Evolutionary conservation across 768 basidiomycete species (phyloP).

Genomic region (Mycena galopus): DNA sequence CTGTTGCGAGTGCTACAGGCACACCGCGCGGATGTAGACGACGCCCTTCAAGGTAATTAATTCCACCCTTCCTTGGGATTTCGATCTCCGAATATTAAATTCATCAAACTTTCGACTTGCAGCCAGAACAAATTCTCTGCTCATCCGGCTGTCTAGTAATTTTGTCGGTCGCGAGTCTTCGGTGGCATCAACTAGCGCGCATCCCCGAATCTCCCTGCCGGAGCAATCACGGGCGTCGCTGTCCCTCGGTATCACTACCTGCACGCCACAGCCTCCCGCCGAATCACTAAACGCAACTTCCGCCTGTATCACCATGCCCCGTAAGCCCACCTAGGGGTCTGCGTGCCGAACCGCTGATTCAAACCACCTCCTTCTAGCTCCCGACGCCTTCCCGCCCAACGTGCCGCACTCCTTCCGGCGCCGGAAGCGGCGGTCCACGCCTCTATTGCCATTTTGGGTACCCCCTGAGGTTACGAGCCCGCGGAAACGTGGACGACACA

Average conservation of each 20-base stretch:
- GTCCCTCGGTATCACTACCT: constrained; percentile 17
- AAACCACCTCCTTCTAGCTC: background rate
- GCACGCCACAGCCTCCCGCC: constrained; percentile 10
- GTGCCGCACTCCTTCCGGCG: background rate
- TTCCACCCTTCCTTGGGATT: background rate
- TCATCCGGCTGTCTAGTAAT: constrained; percentile 30
- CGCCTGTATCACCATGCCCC: constrained; percentile 23
- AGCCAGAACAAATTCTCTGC: constrained; percentile 27
- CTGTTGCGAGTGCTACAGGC: constrained; percentile 29
- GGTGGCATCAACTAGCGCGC: background rate
- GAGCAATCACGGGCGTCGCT: constrained; percentile 2
- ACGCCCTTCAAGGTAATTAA: constrained; percentile 25
- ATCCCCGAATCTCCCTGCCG: constrained; percentile 3
- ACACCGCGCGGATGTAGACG: constrained; percentile 23
- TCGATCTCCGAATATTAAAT: background rate
- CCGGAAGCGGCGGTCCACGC: constrained; percentile 15
- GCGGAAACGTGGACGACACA: constrained; percentile 14
- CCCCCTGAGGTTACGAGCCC: background rate
- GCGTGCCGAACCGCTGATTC: background rate
- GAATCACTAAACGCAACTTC: background rate
- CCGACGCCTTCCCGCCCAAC: constrained; percentile 27
- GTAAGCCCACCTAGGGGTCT: constrained; percentile 1
- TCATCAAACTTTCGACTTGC: background rate
- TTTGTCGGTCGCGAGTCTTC: constrained; percentile 10
- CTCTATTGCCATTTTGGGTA: background rate